These are phyloP conservation scores for Prunus mongolica DNA, from an alignment of 306 rosid genomes.

Conservation along the genomic window DNA sequence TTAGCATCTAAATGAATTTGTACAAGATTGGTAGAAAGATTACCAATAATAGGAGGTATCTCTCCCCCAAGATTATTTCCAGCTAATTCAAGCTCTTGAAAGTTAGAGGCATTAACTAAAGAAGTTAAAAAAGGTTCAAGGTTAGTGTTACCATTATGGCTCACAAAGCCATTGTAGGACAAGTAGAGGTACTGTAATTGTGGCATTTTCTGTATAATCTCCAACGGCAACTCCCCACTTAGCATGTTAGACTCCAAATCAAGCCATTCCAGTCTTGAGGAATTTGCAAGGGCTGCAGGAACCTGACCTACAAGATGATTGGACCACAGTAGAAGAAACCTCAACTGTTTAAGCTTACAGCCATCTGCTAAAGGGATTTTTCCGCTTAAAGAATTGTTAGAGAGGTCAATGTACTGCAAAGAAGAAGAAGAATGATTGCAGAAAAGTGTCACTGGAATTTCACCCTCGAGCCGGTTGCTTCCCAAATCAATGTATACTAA, in stretches of 20 bases:
- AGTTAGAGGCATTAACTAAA: conserved; percentile 46
- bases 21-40: conserved; percentile 58
- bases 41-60: conserved; percentile 66
- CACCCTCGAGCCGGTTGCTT: conserved; percentile 60
- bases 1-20: conserved; percentile 65
- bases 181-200: conserved; percentile 67
- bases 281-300: conserved; percentile 66
- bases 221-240: conserved; percentile 57
- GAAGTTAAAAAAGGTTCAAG: conserved; percentile 80
- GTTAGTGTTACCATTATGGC: conserved; percentile 77
- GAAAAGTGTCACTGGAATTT: conserved; percentile 61
- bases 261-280: conserved; percentile 72
- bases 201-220: conserved; percentile 49
- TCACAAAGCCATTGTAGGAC: conserved; percentile 65
- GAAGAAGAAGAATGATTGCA: conserved; percentile 57
- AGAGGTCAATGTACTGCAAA: conserved; percentile 70
- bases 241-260: conserved; percentile 78
- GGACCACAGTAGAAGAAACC: conserved; percentile 79
- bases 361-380: conserved; percentile 53
- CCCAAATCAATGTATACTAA: conserved; percentile 71
- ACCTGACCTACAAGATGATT: conserved; percentile 61
- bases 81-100: conserved; percentile 83
- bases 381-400: conserved; percentile 73
- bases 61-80: conserved; percentile 78
- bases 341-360: conserved; percentile 52